Evolutionary conservation across 2,329 filamentous ascomycete genomes (phyloP), one percentile per base, ranked within the genome.

Genomic region (Diaporthe citrichinensis): DNA sequence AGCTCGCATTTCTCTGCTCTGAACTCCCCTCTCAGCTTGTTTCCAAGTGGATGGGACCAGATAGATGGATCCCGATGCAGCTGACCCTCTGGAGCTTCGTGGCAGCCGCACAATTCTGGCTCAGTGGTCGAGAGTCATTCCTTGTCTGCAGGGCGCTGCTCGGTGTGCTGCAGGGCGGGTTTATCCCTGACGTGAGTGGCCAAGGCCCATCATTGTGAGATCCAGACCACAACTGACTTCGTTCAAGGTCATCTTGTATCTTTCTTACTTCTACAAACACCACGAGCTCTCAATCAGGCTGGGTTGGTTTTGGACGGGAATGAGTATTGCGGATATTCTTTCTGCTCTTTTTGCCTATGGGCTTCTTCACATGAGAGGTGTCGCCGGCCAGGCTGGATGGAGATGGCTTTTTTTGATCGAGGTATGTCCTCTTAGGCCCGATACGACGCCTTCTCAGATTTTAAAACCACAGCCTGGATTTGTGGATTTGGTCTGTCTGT

Each of bases 21-120:
- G 90, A 92, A 79, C 84, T 93, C 0, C 91, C 91, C 0, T 92
- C 90, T 0, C 90, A 93, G 79, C 84, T 93, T 23, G 84, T 92
- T 53, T 86, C 84, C 75, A 90, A 92, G 80, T 90, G 86, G 86
- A 80, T 90, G 72, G 90, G 88, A 0, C 89, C 89, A 0, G 90
- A 92, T 77, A 86, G 88, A 36, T 92, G 89, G 90, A 91, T 92
- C 68, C 91, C 90, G 0, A 82, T 88, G 71, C 89, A 91, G 78
- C 90, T 92, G 84, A 82, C 87, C 7, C 84, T 87, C 4, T 91
- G 89, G 89, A 90, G 87, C 78, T 78, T 90, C 5, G 86, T 91
- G 9, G 87, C 90, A 0, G 81, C 83, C 14, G 83, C 83, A 73
- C 89, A 91, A 79, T 87, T 83, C 72, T 85, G 84, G 81, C 78